Evolutionary conservation across 2,329 filamentous ascomycete species (phyloP), one percentile per base, ranked within the genome.

Genomic region (Rutstroemia sp.): DNA sequence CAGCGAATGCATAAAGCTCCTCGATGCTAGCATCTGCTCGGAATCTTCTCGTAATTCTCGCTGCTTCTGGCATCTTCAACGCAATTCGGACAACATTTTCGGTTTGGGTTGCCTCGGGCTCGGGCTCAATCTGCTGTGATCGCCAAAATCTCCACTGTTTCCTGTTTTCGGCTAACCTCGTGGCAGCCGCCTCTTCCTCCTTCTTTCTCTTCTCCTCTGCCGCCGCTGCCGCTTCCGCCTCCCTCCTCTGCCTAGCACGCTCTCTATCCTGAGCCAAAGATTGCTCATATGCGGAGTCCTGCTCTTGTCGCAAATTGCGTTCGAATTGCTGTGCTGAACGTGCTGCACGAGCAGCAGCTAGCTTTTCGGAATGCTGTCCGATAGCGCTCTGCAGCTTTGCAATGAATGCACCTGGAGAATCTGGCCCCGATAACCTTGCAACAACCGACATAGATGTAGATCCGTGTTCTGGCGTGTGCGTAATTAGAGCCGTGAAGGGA

Each of bases 261-360:
- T 96, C 92, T 41, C 92, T 80, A 71, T 99, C 94, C 59, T 85
- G 83, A 9, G 92, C 92, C 30, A 99, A 76, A 0, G 90, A 95
- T 59, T 91, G 83, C 73, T 99, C 92, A 71, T 99, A 99, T 0
- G 94, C 94, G 9, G 83, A 88, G 69, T 97, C 91, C 70, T 99
- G 94, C 71, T 96, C 85, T 59, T 87, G 82, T n/a, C 92, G 82
- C 37, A 99, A 76, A 65, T 76, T 88, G 47, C 92, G 81, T n/a
- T 87, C 82, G 2, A 90, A 84, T 68, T 95, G 84, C 63, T 95
- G 89, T 44, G 91, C 90, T 16, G 83, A 81, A 53, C 92, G 80
- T 65, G 90, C 84, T 2, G 86, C 81, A n/a, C 92, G 82, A 19
- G 88, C 85, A 30, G 83, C 79, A 41, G 84, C 83, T 4, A 99